Conservation (phyloP, 305 asterid species). For the Euphrasia arctica region DNA sequence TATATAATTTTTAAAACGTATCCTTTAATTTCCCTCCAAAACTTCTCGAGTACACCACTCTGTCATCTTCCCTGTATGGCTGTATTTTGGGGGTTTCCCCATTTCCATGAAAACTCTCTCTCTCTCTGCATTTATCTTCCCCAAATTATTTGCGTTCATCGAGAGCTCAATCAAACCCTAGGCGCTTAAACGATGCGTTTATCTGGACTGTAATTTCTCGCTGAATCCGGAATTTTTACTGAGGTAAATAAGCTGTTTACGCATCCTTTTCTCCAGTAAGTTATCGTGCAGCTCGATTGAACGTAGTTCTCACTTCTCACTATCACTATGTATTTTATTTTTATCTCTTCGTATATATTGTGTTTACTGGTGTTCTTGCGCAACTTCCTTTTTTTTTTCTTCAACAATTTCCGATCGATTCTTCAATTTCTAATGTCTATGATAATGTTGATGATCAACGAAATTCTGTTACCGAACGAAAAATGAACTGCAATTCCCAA, state of each 20-base stretch:
- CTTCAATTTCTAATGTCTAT: constrained; percentile 4
- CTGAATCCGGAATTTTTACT: constrained; percentile 1
- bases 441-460: constrained; percentile 5
- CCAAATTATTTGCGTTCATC: background rate
- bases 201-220: constrained; percentile 10
- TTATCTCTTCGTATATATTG: background rate
- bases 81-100: constrained; percentile 13
- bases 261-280: background rate
- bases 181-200: constrained; percentile 3
- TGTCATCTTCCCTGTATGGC: constrained; percentile 25
- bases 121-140: constrained; percentile 10
- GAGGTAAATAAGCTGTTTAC: constrained; percentile 26
- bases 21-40: constrained; percentile 40
- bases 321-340: background rate
- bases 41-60: constrained; percentile 16
- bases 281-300: background rate
- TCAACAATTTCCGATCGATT: background rate
- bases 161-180: constrained; percentile 29
- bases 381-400: constrained; percentile 6
- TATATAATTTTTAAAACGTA: background rate
- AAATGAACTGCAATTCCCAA: background rate
- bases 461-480: background rate
- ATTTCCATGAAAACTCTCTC: constrained; percentile 12
- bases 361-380: background rate
- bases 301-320: background rate